A percentile compares a stretch with the other conserved stretches of the same genome.
phyloP scores from a whole-genome alignment of 306 rosid species.

The Vigna mungo region DNA sequence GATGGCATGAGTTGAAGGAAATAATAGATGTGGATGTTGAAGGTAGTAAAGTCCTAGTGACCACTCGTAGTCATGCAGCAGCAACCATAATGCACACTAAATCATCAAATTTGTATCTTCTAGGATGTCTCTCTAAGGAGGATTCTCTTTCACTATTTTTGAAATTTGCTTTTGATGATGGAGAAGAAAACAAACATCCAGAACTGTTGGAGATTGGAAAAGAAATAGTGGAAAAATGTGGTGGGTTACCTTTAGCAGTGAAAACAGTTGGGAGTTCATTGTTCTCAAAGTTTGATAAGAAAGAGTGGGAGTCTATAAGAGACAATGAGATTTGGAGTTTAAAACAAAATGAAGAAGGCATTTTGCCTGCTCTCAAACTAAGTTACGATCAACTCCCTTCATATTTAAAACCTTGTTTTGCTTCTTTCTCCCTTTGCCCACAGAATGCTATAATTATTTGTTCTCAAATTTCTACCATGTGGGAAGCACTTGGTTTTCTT shows the following conservation, averaged over 20 bases:
- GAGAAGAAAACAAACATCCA: background rate
- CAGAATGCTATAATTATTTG: fast-evolving
- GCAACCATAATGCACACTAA: background rate
- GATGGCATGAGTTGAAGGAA: background rate
- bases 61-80: background rate
- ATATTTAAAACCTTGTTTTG: background rate
- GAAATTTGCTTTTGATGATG: conserved; percentile 44
- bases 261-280: background rate
- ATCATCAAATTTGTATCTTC: background rate
- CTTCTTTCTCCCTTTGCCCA: background rate
- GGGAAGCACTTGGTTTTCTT: conserved; percentile 9
- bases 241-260: background rate
- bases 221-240: background rate
- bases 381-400: background rate
- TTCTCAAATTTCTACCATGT: fast-evolving
- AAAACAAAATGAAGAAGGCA: background rate
- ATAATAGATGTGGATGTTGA: background rate
- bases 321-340: background rate
- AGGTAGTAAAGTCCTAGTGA: background rate
- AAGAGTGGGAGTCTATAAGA: background rate
- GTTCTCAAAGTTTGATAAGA: background rate
- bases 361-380: background rate
- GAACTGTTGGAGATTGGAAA: background rate
- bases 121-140: background rate
- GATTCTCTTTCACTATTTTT: conserved; percentile 34